A percentile compares a stretch with the other conserved stretches of the same genome.
Evolutionary conservation across 768 basidiomycete species (phyloP).

Genomic region (Suillus weaverae): DNA sequence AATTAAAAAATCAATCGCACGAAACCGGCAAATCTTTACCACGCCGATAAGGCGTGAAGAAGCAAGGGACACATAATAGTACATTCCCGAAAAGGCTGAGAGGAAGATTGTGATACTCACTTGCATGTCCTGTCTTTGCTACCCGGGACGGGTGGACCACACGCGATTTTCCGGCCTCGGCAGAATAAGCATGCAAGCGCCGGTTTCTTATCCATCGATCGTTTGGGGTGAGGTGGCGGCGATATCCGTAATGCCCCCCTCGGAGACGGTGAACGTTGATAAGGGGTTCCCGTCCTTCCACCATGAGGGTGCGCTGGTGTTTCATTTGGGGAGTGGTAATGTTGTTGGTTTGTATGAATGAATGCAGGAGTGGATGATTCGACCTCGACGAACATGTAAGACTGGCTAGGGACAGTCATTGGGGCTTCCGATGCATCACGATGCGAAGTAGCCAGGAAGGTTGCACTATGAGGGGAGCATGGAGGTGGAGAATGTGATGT

Average conservation of each 20-base stretch:
- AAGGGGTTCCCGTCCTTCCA: conserved; percentile 10
- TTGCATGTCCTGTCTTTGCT: conserved; percentile 63
- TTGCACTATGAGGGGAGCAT: conserved; percentile 12
- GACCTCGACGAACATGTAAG: conserved; percentile 22
- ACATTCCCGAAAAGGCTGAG: conserved; percentile 2
- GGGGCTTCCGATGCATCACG: conserved; percentile 27
- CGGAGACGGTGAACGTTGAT: conserved; percentile 30
- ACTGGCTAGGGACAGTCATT: conserved; percentile 13
- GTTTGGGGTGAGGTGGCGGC: conserved; percentile 23
- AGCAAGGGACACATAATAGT: neutral
- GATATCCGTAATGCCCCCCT: conserved; percentile 19
- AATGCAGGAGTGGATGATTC: conserved; percentile 7
- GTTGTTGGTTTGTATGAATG: conserved; percentile 17
- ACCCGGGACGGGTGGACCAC: conserved; percentile 55
- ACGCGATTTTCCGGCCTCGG: conserved; percentile 68
- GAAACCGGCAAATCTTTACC: conserved; percentile 14
- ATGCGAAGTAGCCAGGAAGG: conserved; percentile 10
- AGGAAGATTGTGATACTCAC: conserved; percentile 40
- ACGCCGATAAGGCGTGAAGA: conserved; percentile 16
- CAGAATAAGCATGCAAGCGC: conserved; percentile 66
- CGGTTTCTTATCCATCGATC: conserved; percentile 50
- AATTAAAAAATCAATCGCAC: conserved; percentile 12
- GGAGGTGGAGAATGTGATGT: conserved; percentile 13
- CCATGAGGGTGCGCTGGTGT: conserved; percentile 20
- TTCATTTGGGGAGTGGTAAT: conserved; percentile 7